phyloP scores from a whole-genome alignment of 305 asterid species.

The Fraxinus latifolia region DNA sequence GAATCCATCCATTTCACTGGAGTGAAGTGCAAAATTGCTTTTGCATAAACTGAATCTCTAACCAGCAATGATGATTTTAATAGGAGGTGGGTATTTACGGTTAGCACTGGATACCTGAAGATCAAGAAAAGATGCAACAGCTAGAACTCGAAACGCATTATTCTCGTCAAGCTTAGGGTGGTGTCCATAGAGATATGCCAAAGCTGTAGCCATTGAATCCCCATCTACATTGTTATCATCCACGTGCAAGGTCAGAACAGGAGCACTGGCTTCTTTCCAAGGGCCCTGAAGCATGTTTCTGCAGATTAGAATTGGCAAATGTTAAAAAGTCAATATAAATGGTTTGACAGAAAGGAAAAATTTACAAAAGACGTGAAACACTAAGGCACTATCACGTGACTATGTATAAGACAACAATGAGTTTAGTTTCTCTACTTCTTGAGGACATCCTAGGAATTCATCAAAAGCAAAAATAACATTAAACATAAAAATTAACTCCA shows the following conservation, averaged over 20 bases:
- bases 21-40: not conserved
- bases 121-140: constrained; percentile 96
- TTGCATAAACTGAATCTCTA: constrained; percentile 8
- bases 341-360: not conserved
- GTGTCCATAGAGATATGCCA: constrained; percentile 94
- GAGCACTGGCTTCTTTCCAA: constrained; percentile 93
- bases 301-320: constrained; percentile 20
- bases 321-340: not conserved
- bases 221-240: constrained; percentile 84
- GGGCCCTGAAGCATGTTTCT: constrained; percentile 99
- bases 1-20: not conserved
- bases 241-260: constrained; percentile 71
- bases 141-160: constrained; percentile 91
- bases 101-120: constrained; percentile 57
- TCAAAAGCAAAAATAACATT: not conserved
- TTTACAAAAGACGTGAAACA: not conserved
- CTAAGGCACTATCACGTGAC: not conserved
- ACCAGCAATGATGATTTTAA: not conserved
- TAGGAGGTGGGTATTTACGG: not conserved
- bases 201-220: constrained; percentile 75
- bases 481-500: not conserved
- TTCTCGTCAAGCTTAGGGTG: constrained; percentile 80
- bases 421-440: not conserved
- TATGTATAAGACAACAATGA: not conserved
- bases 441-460: not conserved